Percentiles rank a stretch among this genome's conserved stretches.
phyloP scores from a whole-genome alignment of 2,329 filamentous ascomycete genomes.

The Chaetomium olivaceum region DNA sequence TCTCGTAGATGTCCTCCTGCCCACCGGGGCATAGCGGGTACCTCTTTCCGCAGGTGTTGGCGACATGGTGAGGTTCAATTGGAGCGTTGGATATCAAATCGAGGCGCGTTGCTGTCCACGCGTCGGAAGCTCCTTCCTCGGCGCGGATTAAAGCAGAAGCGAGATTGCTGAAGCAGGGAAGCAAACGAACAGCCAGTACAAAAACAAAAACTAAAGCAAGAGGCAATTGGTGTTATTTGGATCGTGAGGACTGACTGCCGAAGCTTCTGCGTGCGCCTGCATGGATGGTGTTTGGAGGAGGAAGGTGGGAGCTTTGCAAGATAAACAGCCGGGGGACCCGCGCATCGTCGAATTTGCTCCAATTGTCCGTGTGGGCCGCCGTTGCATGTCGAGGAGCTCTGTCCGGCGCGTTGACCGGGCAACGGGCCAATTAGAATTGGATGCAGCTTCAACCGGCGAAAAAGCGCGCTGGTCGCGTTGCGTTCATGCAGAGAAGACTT shows the following conservation, averaged over 20 bases:
- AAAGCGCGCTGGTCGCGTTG: slow-evolving; percentile 1
- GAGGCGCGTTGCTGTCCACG: neutral
- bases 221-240: slow-evolving; percentile 13
- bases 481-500: neutral
- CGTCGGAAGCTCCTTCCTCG: slow-evolving; percentile 8
- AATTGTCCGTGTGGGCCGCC: neutral
- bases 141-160: neutral
- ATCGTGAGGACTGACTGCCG: neutral
- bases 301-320: slow-evolving; percentile 4
- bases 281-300: slow-evolving; percentile 6
- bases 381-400: neutral
- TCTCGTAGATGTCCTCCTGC: slow-evolving; percentile 56
- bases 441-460: neutral
- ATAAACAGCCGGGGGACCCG: slow-evolving; percentile 5
- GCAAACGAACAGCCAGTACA: neutral
- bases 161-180: slow-evolving; percentile 32
- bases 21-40: slow-evolving; percentile 47
- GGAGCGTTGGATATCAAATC: slow-evolving; percentile 43
- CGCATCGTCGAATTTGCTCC: neutral
- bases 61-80: slow-evolving; percentile 41
- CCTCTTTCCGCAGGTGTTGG: slow-evolving; percentile 23
- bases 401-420: slow-evolving; percentile 10
- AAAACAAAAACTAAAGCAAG: neutral
- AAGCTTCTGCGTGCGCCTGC: neutral
- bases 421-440: slow-evolving; percentile 7